These are phyloP conservation scores for Circinella minor DNA, from an alignment of 371 early-diverging fungal species.

Conservation along the genomic window DNA sequence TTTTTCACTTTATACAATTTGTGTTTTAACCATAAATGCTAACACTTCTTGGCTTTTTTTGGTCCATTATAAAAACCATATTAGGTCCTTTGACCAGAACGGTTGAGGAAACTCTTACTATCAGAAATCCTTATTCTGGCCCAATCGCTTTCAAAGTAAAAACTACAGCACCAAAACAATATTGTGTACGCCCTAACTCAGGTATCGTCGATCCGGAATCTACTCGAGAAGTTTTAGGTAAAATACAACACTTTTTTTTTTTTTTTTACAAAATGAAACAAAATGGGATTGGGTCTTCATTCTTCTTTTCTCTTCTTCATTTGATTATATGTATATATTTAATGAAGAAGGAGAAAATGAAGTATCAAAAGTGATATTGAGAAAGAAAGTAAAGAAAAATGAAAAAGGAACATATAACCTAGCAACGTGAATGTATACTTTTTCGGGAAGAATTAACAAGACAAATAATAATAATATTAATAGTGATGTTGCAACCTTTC, in stretches of 20 bases:
- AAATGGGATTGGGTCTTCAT: background rate
- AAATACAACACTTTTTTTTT: background rate
- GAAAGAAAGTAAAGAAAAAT: background rate
- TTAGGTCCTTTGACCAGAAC: conserved; percentile 79
- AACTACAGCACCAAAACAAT: conserved; percentile 97
- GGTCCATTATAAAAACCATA: background rate
- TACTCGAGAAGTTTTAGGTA: conserved; percentile 8
- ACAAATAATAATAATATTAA: background rate
- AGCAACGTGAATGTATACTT: conserved; percentile 1
- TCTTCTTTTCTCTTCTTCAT: too few relatives aligned
- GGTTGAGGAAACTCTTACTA: conserved; percentile 64
- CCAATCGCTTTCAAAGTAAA: conserved; percentile 95
- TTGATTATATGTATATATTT: too few relatives aligned
- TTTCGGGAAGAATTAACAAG: conserved; percentile 11
- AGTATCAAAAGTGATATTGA: background rate
- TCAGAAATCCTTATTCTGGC: conserved; percentile 72
- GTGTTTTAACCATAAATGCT: too few relatives aligned
- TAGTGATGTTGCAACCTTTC: conserved; percentile 89
- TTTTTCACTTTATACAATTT: too few relatives aligned
- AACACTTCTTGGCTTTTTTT: background rate
- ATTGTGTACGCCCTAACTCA: conserved; percentile 95
- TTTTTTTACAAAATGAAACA: background rate
- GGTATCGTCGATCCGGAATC: conserved; percentile 78
- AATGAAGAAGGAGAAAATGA: background rate
- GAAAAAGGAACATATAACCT: background rate